Conservation (phyloP, 768 basidiomycete genomes). For the Sporobolomyces roseus region DNA sequence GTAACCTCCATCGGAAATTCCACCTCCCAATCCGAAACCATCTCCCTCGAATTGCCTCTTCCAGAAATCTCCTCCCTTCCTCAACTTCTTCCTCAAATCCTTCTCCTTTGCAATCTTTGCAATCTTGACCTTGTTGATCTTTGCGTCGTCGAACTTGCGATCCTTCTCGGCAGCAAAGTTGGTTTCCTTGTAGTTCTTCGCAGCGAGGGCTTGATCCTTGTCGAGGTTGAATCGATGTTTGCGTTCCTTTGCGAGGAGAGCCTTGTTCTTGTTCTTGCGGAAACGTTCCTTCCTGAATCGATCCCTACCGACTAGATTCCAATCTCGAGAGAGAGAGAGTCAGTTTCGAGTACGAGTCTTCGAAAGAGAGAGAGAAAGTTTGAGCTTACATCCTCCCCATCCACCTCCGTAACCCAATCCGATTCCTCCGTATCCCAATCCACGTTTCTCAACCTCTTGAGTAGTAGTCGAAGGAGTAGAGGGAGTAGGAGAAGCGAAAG, state of each 20-base stretch:
- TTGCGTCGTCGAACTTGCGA: slow-evolving; percentile 10
- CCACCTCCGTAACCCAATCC: neutral
- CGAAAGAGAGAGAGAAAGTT: neutral
- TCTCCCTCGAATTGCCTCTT: slow-evolving; percentile 4
- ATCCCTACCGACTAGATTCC: neutral
- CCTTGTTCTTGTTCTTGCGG: slow-evolving; percentile 8
- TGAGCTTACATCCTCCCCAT: neutral
- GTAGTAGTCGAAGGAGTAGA: neutral
- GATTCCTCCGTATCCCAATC: neutral
- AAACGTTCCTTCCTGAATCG: neutral
- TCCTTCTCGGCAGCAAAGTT: slow-evolving; percentile 10
- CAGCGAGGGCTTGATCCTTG: slow-evolving; percentile 1
- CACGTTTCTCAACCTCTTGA: neutral
- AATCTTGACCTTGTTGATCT: slow-evolving; percentile 6
- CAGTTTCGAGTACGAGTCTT: neutral
- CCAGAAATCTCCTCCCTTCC: slow-evolving; percentile 4
- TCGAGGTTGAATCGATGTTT: slow-evolving; percentile 10
- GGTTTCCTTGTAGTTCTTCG: slow-evolving; percentile 12
- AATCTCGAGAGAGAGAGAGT: neutral
- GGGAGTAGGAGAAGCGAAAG: neutral
- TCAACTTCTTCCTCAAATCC: neutral
- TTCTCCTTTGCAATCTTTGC: neutral
- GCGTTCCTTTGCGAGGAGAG: slow-evolving; percentile 1
- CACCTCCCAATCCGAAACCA: neutral
- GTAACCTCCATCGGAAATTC: neutral